A percentile compares a stretch with the other conserved stretches of the same genome.
Evolutionary conservation across 2,329 filamentous ascomycete species (phyloP).

Genomic region (Scytalidium lignicola): DNA sequence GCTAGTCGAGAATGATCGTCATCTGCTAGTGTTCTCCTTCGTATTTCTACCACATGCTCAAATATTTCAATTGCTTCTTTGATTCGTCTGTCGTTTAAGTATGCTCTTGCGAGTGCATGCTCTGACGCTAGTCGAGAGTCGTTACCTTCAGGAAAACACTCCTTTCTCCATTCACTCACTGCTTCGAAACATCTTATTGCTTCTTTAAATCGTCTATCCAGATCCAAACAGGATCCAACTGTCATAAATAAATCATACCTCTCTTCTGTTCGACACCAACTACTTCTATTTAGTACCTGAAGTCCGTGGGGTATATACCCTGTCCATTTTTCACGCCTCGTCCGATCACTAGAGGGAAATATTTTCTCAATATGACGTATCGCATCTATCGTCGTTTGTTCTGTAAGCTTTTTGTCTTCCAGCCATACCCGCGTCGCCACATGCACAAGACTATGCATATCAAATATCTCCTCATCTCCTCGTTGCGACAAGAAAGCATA

Average conservation of each 20-base stretch:
- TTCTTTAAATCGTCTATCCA: background rate
- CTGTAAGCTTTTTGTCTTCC: conserved; percentile 2
- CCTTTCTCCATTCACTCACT: conserved; percentile 6
- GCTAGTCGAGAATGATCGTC: conserved; percentile 4
- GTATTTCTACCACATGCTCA: conserved; percentile 15
- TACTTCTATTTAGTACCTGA: conserved; percentile 15
- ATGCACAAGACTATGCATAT: conserved; percentile 10
- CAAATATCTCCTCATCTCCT: conserved; percentile 6
- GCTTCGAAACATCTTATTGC: background rate
- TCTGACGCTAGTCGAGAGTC: conserved; percentile 5
- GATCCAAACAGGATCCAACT: conserved; percentile 17
- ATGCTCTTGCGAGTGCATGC: conserved; percentile 18
- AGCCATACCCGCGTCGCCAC: conserved; percentile 5
- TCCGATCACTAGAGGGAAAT: conserved; percentile 3
- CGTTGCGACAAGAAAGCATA: conserved; percentile 5
- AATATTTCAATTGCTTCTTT: conserved; percentile 17
- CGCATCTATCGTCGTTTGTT: conserved; percentile 4
- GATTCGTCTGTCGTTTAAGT: conserved; percentile 12
- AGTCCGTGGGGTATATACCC: conserved; percentile 25
- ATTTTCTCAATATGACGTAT: conserved; percentile 2
- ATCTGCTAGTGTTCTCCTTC: conserved; percentile 1
- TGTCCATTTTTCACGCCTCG: conserved; percentile 18
- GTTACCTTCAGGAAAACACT: conserved; percentile 6
- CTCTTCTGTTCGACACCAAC: conserved; percentile 11
- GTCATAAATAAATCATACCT: conserved; percentile 13